These are phyloP conservation scores for Leucocoprinus birnbaumii DNA, from an alignment of 768 basidiomycete species.

Conservation along the genomic window DNA sequence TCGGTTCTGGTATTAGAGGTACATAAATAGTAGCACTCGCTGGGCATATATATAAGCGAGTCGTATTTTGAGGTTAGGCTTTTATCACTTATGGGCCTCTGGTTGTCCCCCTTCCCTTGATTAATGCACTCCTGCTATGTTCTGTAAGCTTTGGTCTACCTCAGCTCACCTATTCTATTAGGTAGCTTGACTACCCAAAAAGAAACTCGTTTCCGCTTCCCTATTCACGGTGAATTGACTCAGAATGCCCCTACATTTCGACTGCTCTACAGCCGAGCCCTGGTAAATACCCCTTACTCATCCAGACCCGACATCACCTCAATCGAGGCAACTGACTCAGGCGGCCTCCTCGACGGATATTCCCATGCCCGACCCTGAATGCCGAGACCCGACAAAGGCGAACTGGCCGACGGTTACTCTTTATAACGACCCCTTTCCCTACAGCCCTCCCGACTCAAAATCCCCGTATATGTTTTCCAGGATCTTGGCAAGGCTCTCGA, in stretches of 20 bases:
- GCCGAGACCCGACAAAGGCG: not conserved
- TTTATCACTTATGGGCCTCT: too few species aligned
- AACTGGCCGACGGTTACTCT: too few species aligned
- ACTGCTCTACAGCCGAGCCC: not conserved
- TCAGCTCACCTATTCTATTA: too few species aligned
- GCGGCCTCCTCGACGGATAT: not conserved
- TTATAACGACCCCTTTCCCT: not conserved
- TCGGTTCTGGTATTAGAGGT: not conserved
- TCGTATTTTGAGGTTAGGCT: too few species aligned
- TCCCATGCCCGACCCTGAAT: not conserved
- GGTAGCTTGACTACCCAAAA: too few species aligned
- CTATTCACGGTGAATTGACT: too few species aligned
- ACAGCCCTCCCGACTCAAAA: not conserved
- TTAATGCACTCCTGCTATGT: too few species aligned
- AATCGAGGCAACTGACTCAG: not conserved
- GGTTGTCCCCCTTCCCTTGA: too few species aligned
- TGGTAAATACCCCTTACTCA: not conserved
- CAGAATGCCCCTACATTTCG: not conserved
- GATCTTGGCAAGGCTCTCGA: conserved; percentile 1
- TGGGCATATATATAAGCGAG: not conserved
- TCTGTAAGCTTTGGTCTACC: too few species aligned
- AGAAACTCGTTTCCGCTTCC: too few species aligned
- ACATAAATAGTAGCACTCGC: not conserved
- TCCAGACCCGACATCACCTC: not conserved
- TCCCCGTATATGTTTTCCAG: not conserved